Evolutionary conservation across 73 alveolate genomes (phyloP).

Genomic region (Paramecium sexaurelia): DNA sequence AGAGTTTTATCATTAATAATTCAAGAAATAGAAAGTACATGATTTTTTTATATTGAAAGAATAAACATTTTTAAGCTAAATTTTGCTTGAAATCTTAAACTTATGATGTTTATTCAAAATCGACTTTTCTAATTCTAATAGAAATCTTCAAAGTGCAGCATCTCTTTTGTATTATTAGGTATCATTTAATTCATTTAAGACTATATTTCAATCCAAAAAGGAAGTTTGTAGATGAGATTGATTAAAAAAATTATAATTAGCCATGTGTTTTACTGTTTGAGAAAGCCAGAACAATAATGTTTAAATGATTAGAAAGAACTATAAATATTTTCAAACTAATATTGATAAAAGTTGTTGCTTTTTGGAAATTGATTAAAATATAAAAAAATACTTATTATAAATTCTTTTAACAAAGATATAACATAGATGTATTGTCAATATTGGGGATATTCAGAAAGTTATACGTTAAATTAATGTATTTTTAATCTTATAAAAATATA

Average conservation of each 20-base stretch:
- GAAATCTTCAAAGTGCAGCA: constrained; percentile 47
- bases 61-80: no score
- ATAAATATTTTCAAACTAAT: no score
- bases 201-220: constrained; percentile 69
- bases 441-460: not conserved
- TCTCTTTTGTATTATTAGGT: constrained; percentile 83
- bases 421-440: not conserved
- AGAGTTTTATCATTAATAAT: no score
- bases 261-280: constrained; percentile 68
- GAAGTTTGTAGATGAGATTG: constrained; percentile 70
- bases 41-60: no score
- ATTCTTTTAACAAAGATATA: not conserved
- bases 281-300: no score
- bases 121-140: constrained; percentile 69
- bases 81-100: no score
- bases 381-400: not conserved
- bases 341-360: no score
- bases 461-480: not conserved
- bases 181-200: constrained; percentile 75
- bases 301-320: no score
- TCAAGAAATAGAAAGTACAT: no score
- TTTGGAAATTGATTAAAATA: no score
- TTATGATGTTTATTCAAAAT: no score
- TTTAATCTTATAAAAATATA: no score
- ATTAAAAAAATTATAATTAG: constrained; percentile 71